phyloP scores from a whole-genome alignment of 2,329 filamentous ascomycete species.

The Pseudogymnoascus sp. region DNA sequence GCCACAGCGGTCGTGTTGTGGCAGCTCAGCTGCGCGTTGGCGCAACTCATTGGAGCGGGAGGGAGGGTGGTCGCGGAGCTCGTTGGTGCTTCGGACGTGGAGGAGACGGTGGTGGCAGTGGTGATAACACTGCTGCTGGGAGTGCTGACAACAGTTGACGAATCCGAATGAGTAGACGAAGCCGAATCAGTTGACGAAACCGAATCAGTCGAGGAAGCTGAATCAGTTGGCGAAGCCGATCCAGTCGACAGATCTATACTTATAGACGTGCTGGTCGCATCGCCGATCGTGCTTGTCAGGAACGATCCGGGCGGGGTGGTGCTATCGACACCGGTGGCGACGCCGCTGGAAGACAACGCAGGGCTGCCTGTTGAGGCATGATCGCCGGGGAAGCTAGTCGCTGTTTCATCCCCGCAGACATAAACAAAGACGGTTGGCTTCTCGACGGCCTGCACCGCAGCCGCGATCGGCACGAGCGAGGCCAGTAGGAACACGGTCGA shows the following conservation, averaged over 20 bases:
- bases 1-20: slow-evolving; percentile 50
- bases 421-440: slow-evolving; percentile 4
- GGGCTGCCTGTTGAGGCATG: neutral
- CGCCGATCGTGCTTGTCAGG: neutral
- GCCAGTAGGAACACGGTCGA: neutral
- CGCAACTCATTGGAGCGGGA: slow-evolving; percentile 21
- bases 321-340: neutral
- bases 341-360: neutral
- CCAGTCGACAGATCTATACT: slow-evolving; percentile 1
- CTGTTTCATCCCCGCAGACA: slow-evolving; percentile 6
- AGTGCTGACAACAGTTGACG: slow-evolving; percentile 11
- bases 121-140: slow-evolving; percentile 11
- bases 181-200: too few relatives aligned
- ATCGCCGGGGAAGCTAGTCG: neutral
- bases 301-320: neutral
- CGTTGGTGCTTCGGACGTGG: slow-evolving; percentile 1
- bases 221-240: neutral
- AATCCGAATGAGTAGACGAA: too few relatives aligned
- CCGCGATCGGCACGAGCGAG: neutral
- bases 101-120: slow-evolving; percentile 14
- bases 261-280: neutral
- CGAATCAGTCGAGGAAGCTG: too few relatives aligned
- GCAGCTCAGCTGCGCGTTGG: slow-evolving; percentile 43
- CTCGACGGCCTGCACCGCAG: slow-evolving; percentile 1
- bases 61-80: slow-evolving; percentile 11